phyloP scores from a whole-genome alignment of 1,139 yeast genomes.

The Pichia sp. region DNA sequence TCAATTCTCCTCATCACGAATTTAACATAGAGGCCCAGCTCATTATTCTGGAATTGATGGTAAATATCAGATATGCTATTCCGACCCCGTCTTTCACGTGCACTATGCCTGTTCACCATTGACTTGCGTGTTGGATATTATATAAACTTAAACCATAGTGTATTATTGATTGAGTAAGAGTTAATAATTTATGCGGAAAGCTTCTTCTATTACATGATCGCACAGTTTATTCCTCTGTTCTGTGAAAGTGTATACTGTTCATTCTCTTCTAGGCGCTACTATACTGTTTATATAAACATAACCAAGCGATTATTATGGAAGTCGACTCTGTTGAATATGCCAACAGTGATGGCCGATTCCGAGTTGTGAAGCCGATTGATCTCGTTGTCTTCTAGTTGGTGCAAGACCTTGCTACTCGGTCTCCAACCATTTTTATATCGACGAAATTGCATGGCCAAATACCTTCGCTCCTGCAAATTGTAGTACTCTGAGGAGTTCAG shows the following conservation, averaged over 20 bases:
- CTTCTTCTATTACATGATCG: too few relatives aligned
- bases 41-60: too few relatives aligned
- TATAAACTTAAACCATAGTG: too few relatives aligned
- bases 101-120: too few relatives aligned
- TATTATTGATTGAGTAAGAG: too few relatives aligned
- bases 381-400: background rate
- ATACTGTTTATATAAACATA: constrained; percentile 12
- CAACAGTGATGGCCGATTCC: background rate
- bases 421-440: background rate
- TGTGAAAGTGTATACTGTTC: background rate
- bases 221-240: too few relatives aligned
- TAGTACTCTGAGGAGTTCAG: background rate
- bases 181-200: too few relatives aligned
- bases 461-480: background rate
- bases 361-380: background rate
- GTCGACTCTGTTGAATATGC: background rate
- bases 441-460: background rate
- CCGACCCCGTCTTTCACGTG: too few relatives aligned
- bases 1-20: too few relatives aligned
- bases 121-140: too few relatives aligned
- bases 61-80: too few relatives aligned
- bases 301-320: background rate
- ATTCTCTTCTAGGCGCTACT: background rate
- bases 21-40: too few relatives aligned
- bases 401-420: background rate